A percentile compares a stretch with the other conserved stretches of the same genome.
These are phyloP conservation scores for Diaporthe destruens DNA, from an alignment of 2,329 filamentous ascomycete species.

Conservation along the genomic window DNA sequence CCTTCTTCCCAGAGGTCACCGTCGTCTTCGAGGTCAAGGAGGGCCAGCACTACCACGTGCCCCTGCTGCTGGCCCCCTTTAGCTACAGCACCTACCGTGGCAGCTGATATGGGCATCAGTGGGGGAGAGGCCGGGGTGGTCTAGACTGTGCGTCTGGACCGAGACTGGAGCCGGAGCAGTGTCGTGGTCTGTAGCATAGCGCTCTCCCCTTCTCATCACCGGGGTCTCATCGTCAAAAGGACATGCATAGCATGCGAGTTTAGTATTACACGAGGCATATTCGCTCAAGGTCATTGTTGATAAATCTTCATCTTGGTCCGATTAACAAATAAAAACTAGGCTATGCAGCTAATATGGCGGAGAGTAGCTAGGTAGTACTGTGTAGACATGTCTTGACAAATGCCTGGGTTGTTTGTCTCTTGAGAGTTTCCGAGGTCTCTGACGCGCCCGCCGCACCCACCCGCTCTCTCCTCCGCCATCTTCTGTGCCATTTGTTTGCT, in stretches of 20 bases:
- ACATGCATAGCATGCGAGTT: background rate
- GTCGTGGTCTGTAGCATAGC: conserved; percentile 19
- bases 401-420: background rate
- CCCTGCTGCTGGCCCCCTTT: conserved; percentile 80
- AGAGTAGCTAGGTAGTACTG: conserved; percentile 31
- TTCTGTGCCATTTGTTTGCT: background rate
- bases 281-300: background rate
- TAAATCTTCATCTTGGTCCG: background rate
- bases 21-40: conserved; percentile 66
- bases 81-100: conserved; percentile 87
- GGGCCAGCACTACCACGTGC: conserved; percentile 83
- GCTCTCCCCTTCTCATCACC: background rate
- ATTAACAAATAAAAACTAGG: conserved; percentile 36
- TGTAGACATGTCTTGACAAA: conserved; percentile 4
- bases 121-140: background rate
- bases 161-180: background rate
- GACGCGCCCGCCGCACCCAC: background rate
- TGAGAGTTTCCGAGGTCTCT: background rate
- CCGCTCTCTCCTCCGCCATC: background rate
- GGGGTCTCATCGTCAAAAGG: background rate
- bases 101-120: conserved; percentile 62
- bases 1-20: conserved; percentile 71
- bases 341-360: conserved; percentile 35
- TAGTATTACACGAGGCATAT: background rate
- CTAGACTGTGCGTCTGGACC: background rate